A percentile compares a stretch with the other conserved stretches of the same genome.
Conservation (phyloP, 495 filamentous ascomycete genomes). For the Neurospora pannonica region DNA sequence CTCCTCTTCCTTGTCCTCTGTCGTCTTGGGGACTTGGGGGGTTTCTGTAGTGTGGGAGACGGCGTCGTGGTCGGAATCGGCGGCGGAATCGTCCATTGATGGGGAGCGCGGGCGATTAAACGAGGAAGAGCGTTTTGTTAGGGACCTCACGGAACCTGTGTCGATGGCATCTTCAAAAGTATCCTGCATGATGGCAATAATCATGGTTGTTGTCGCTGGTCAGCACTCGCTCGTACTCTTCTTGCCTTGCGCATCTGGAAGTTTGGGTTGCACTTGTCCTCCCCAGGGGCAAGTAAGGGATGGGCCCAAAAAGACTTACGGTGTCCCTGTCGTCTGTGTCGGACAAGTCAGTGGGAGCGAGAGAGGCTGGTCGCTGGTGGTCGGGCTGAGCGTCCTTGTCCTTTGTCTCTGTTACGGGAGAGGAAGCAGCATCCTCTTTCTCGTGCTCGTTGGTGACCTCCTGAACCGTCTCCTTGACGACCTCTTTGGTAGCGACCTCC, state of each 20-base stretch:
- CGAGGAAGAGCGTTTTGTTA: slow-evolving; percentile 42
- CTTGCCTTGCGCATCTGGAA: background rate
- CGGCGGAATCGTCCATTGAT: slow-evolving; percentile 18
- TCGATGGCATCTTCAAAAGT: slow-evolving; percentile 72
- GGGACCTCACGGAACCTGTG: slow-evolving; percentile 36
- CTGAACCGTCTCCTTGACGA: background rate
- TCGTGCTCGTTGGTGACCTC: background rate
- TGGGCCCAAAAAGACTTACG: background rate
- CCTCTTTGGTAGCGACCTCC: background rate
- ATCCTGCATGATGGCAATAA: slow-evolving; percentile 40
- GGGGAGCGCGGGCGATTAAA: slow-evolving; percentile 12
- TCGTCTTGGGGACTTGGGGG: slow-evolving; percentile 7
- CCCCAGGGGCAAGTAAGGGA: background rate
- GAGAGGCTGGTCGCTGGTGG: background rate
- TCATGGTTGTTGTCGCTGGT: background rate
- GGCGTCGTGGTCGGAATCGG: slow-evolving; percentile 21
- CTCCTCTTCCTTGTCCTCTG: slow-evolving; percentile 5
- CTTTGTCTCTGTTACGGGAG: background rate
- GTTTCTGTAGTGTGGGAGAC: slow-evolving; percentile 13
- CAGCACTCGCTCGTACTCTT: slow-evolving; percentile 2
- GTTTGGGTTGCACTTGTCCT: background rate
- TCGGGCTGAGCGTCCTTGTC: background rate
- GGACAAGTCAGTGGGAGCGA: background rate
- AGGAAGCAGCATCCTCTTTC: background rate
- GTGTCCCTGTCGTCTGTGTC: background rate